Conservation (phyloP, 2,329 filamentous ascomycete species). For the Ascochyta clinopodiicola region DNA sequence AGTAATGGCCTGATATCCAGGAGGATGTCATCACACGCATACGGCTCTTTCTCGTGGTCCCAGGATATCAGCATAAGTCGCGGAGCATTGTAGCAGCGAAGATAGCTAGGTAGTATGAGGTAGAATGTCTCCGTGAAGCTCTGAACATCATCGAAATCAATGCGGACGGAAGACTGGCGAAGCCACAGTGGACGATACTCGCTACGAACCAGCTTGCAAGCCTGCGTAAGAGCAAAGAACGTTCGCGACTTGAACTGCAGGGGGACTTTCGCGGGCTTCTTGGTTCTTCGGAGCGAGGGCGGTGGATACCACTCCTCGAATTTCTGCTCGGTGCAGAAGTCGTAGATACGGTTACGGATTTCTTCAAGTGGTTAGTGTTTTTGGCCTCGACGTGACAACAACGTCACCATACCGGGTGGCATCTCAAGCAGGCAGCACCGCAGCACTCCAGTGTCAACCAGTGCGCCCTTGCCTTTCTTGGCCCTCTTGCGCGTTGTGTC, state of each 20-base stretch:
- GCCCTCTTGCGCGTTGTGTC: background rate
- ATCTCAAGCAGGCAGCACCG: slow-evolving; percentile 2
- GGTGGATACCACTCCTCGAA: background rate
- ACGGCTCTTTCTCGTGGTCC: background rate
- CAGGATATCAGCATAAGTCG: slow-evolving; percentile 4
- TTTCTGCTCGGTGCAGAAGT: slow-evolving; percentile 7
- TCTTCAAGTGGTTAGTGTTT: slow-evolving; percentile 6
- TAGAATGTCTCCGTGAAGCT: slow-evolving; percentile 9
- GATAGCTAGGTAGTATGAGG: background rate
- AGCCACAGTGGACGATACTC: slow-evolving; percentile 19
- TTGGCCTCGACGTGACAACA: background rate
- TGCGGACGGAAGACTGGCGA: background rate
- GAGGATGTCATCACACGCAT: background rate
- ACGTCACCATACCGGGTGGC: background rate
- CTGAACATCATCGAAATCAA: slow-evolving; percentile 1
- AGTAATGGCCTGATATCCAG: slow-evolving; percentile 1
- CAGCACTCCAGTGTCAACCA: background rate
- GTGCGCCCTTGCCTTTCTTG: background rate
- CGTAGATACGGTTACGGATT: slow-evolving; percentile 25
- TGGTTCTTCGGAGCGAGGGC: background rate
- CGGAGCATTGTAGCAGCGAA: slow-evolving; percentile 9
- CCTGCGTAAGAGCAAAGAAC: slow-evolving; percentile 9
- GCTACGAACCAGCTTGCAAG: slow-evolving; percentile 10
- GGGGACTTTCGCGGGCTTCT: background rate
- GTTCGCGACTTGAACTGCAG: background rate